Evolutionary conservation across 2,329 filamentous ascomycete species (phyloP).

Genomic region (Fusarium succisae): DNA sequence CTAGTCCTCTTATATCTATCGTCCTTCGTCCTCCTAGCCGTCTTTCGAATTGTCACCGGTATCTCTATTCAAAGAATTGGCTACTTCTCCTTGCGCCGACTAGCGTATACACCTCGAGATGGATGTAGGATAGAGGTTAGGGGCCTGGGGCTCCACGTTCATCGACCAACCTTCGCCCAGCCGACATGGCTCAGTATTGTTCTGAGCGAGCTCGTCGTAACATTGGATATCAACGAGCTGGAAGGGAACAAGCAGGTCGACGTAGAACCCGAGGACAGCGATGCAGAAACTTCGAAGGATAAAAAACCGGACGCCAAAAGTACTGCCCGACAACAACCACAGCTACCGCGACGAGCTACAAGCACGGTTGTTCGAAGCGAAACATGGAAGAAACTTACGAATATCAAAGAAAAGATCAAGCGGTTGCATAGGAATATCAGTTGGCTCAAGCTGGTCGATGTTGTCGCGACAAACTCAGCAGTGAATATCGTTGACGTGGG

Average conservation of each 20-base stretch:
- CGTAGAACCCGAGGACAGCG: constrained; percentile 41
- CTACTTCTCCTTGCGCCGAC: constrained; percentile 88
- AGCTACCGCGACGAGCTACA: constrained; percentile 20
- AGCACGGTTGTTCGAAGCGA: constrained; percentile 63
- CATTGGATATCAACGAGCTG: constrained; percentile 77
- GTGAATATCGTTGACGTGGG: constrained; percentile 83
- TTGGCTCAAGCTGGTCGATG: constrained; percentile 89
- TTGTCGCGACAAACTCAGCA: constrained; percentile 83
- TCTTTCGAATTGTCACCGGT: constrained; percentile 90
- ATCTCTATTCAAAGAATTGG: constrained; percentile 96
- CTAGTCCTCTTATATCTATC: constrained; percentile 87
- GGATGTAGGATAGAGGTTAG: constrained; percentile 90
- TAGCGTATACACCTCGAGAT: constrained; percentile 89
- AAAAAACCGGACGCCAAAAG: constrained; percentile 35
- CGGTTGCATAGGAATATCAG: constrained; percentile 84
- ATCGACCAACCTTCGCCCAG: constrained; percentile 95
- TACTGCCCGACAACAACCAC: constrained; percentile 37
- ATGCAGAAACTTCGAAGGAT: constrained; percentile 41
- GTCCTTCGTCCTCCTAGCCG: constrained; percentile 92
- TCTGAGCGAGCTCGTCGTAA: constrained; percentile 84
- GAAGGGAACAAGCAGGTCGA: constrained; percentile 56
- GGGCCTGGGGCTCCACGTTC: constrained; percentile 85
- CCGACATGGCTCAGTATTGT: constrained; percentile 96
- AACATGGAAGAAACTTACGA: constrained; percentile 83
- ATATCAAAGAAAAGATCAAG: constrained; percentile 86